Evolutionary conservation across 75 land plant species (phyloP).

Genomic region (Gnetum montanum): DNA sequence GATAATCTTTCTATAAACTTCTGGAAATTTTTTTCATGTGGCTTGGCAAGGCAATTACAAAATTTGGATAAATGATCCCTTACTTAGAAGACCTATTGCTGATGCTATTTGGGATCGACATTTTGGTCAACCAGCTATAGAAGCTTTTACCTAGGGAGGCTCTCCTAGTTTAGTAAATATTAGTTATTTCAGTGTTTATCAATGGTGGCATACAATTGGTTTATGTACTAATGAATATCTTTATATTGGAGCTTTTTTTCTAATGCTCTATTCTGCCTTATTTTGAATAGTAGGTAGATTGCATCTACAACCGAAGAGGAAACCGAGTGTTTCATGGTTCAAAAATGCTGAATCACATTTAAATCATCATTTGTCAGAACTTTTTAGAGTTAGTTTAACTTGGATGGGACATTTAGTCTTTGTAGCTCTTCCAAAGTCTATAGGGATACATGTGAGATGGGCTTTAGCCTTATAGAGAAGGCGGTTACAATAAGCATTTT

Average conservation of each 20-base stretch:
- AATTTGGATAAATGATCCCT: conserved; percentile 6
- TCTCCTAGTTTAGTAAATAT: neutral
- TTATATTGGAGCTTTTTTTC: neutral
- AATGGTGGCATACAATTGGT: neutral
- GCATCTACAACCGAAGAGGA: neutral
- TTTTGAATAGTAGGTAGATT: neutral
- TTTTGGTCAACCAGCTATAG: conserved; percentile 13
- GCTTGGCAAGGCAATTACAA: conserved; percentile 10
- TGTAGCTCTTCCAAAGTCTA: conserved; percentile 8
- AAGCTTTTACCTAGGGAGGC: conserved; percentile 17
- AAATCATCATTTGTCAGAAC: conserved; percentile 1
- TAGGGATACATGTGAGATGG: conserved; percentile 1
- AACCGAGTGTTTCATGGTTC: neutral
- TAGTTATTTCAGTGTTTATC: neutral
- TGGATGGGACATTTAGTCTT: conserved; percentile 2
- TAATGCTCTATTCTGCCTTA: neutral
- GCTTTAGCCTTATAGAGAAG: too few species aligned
- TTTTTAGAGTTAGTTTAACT: conserved; percentile 8
- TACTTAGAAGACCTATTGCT: conserved; percentile 24
- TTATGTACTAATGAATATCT: neutral
- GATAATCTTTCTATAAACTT: conserved; percentile 7
- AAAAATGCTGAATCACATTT: conserved; percentile 4
- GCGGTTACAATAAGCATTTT: too few species aligned
- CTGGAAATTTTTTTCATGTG: conserved; percentile 10
- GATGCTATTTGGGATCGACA: conserved; percentile 28